phyloP scores from a whole-genome alignment of 129 eudicot genomes.

The Flaveria linearis region DNA sequence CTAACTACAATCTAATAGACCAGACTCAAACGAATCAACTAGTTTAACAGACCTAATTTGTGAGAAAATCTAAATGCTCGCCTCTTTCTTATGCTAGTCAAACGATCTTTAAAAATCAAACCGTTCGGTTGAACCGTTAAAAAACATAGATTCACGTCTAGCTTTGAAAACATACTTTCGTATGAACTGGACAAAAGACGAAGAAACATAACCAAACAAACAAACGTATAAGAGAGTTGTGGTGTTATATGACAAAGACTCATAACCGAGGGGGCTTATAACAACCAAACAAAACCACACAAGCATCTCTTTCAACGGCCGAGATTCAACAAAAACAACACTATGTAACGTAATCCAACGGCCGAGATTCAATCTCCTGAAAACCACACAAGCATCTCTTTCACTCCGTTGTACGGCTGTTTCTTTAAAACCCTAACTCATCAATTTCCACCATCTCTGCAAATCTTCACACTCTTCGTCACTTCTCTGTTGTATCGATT shows the following conservation, averaged over 20 bases:
- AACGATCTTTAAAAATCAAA: neutral
- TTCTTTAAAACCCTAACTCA: slow-evolving; percentile 28
- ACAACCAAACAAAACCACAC: slow-evolving; percentile 1
- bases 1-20: too few relatives aligned
- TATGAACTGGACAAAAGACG: neutral
- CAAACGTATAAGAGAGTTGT: neutral
- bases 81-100: neutral
- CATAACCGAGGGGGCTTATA: slow-evolving; percentile 1
- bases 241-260: neutral
- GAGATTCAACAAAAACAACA: neutral
- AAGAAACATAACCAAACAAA: neutral
- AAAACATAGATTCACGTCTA: neutral
- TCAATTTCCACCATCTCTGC: slow-evolving; percentile 1
- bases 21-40: neutral
- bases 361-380: neutral
- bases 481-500: neutral
- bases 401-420: slow-evolving; percentile 29
- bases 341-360: neutral
- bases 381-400: neutral
- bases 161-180: neutral
- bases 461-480: slow-evolving; percentile 27
- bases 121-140: neutral
- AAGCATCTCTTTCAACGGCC: too few relatives aligned
- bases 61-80: neutral
- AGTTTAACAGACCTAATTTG: neutral